Evolutionary conservation across 116 monocot genomes (phyloP).

Genomic region (Papilionanthe hybrid): DNA sequence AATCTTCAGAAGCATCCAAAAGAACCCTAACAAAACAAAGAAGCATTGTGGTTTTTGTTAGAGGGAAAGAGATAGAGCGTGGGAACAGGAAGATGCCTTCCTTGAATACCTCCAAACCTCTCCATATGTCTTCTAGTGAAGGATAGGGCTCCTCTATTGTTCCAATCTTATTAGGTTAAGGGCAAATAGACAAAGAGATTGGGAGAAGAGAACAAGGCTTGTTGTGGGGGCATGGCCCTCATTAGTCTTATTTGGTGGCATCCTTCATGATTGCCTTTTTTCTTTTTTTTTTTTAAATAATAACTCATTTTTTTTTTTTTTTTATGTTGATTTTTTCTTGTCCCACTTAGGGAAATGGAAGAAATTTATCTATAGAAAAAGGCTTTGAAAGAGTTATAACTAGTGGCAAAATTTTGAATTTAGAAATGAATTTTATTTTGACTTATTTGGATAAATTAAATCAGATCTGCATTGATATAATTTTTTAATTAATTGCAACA

Average conservation of each 20-base stretch:
- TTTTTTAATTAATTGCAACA: no score
- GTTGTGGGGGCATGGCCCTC: neutral
- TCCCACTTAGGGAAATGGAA: neutral
- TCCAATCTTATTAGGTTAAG: conserved; percentile 13
- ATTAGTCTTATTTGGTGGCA: neutral
- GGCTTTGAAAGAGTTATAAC: neutral
- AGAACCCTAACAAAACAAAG: conserved; percentile 29
- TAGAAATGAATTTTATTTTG: no score
- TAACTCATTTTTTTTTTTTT: neutral
- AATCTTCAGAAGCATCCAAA: conserved; percentile 27
- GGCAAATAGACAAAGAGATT: conserved; percentile 19
- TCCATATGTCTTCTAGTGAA: conserved; percentile 8
- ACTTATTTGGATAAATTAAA: no score
- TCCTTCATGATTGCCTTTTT: neutral
- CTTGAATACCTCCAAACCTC: conserved; percentile 20
- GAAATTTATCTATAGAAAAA: neutral
- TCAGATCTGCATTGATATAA: no score
- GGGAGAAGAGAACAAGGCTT: neutral
- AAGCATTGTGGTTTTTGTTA: neutral
- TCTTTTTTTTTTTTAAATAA: neutral
- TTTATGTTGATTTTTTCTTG: neutral
- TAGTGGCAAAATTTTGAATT: neutral
- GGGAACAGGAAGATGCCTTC: neutral
- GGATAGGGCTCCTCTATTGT: conserved; percentile 6
- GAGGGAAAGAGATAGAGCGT: neutral